Conservation (phyloP, 2,329 filamentous ascomycete genomes). For the Passalora sequoiae region DNA sequence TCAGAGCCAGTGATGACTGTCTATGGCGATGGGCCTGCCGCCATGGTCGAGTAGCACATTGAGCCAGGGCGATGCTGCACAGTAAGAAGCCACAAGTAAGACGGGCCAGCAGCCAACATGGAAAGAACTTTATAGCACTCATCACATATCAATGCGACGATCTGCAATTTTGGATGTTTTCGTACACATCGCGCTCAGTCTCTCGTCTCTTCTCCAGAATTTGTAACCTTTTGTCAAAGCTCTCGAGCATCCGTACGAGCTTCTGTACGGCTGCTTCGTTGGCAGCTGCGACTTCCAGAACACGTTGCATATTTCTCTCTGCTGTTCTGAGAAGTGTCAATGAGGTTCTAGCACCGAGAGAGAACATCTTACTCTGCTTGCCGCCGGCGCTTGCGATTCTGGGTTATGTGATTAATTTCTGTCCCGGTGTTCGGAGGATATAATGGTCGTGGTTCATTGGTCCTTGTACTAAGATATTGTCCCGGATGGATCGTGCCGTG, state of each 20-base stretch:
- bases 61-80: no score
- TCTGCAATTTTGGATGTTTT: background rate
- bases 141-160: no score
- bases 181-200: slow-evolving; percentile 1
- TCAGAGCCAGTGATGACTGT: no score
- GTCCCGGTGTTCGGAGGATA: no score
- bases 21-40: no score
- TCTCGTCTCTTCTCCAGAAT: background rate
- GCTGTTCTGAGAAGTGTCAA: background rate
- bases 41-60: no score
- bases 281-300: slow-evolving; percentile 8
- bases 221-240: slow-evolving; percentile 5
- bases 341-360: background rate
- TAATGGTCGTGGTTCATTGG: no score
- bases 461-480: no score
- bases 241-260: slow-evolving; percentile 3
- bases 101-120: no score
- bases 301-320: background rate
- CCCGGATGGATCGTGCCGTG: no score
- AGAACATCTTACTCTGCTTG: background rate
- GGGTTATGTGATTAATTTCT: background rate
- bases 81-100: no score
- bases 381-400: background rate
- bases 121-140: no score
- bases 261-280: slow-evolving; percentile 4